Base-by-base conservation (phyloP, 2,329 filamentous ascomycete genomes). In the Talaromyces pinophilus region DNA sequence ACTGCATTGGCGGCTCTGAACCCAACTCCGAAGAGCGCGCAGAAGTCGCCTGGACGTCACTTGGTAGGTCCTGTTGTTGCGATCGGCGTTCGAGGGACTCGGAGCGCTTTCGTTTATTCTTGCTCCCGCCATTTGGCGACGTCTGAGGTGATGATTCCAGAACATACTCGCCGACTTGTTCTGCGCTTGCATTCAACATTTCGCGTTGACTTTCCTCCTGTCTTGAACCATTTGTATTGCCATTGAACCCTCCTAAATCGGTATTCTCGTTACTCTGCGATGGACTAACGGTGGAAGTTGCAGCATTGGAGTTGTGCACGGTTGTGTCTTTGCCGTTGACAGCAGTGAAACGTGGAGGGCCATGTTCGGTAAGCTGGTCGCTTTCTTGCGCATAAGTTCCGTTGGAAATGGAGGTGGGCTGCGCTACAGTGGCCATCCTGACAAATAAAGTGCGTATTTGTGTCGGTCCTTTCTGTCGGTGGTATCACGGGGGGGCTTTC, bases 71-170 rank as follows among this genome's bases (percentile, higher is more conserved):
- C 40, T 74, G 71, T 63, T 73, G 76, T 69, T 68, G 70, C 66
- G 68, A 73, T 70, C 70, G 71, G 48, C 73, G 77, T 65, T 88
- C 88, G 44, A 82, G 76, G 5, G 90, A 91, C 55, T 83, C 80
- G 6, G 91, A 92, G 67, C 91, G 86, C 77, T 92, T 94, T 66
- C 84, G 77, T 70, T 84, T 85, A 72, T 88, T 86, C 78, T 89
- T 90, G 69, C 70, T 71, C 66, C 70, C 65, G 19, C 65, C 59
- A 46, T 67, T 64, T 15, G 69, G 55, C 52, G 69, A 66, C 35
- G 62, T 42, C 13, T 69, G 68, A n/a, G 75, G 73, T 1, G 72
- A 70, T 0, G 74, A 75, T 38, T 67, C 71, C 48, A 69, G 73
- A 33, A 30, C 61, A 11, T 59, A 62, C 60, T 62, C 67, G 60